These are phyloP conservation scores for Cryptococcus depauperatus DNA, from an alignment of 1,284 basidiomycete species.

Conservation along the genomic window DNA sequence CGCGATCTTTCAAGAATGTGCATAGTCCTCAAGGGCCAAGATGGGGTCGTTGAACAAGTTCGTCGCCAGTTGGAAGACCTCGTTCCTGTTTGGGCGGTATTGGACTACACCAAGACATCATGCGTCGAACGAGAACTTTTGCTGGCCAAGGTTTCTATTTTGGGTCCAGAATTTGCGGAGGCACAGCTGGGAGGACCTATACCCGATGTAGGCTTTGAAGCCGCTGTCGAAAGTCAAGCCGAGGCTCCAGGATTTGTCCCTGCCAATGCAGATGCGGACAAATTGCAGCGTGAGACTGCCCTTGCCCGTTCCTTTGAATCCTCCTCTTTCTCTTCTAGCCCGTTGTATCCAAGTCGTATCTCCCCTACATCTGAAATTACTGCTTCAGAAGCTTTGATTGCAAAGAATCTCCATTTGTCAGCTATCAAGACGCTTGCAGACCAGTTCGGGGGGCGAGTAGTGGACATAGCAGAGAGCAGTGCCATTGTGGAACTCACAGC, in stretches of 20 bases:
- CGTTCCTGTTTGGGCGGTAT: constrained; percentile 93
- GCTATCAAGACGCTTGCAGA: constrained; percentile 74
- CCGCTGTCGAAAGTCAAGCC: constrained; percentile 19
- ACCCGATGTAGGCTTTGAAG: constrained; percentile 56
- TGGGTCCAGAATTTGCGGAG: constrained; percentile 96
- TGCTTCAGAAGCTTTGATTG: constrained; percentile 70
- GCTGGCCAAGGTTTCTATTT: constrained; percentile 86
- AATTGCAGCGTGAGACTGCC: constrained; percentile 59
- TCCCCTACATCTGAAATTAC: constrained; percentile 18
- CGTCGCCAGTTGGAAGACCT: constrained; percentile 87
- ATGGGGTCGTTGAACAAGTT: constrained; percentile 95
- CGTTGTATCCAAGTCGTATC: constrained; percentile 37
- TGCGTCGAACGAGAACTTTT: constrained; percentile 81
- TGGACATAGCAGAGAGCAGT: constrained; percentile 89
- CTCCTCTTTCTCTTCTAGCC: constrained; percentile 33
- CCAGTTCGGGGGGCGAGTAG: constrained; percentile 88
- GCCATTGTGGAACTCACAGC: constrained; percentile 93
- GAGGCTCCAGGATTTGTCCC: constrained; percentile 30
- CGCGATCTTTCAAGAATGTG: constrained; percentile 97
- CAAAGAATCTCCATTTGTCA: constrained; percentile 82
- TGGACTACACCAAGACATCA: constrained; percentile 88
- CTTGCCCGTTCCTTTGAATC: constrained; percentile 69
- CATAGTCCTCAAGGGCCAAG: constrained; percentile 92
- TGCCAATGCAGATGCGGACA: constrained; percentile 35
- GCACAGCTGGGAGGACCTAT: constrained; percentile 54